A percentile compares a stretch with the other conserved stretches of the same genome.
Evolutionary conservation across 169 alveolate genomes (phyloP).

Genomic region (Plasmodium adleri): DNA sequence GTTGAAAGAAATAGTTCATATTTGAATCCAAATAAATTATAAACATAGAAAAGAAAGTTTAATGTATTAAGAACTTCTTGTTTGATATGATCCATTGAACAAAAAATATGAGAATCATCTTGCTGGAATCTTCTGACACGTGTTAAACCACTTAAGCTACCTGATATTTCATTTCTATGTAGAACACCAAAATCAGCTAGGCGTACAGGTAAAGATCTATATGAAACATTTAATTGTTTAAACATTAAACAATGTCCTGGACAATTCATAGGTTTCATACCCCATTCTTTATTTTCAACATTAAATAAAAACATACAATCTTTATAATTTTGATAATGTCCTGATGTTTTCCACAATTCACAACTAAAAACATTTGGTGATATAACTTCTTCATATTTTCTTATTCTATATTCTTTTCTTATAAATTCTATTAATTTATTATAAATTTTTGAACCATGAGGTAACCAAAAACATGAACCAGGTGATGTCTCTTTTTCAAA

Average conservation of each 20-base stretch:
- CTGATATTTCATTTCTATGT: constrained; percentile 98
- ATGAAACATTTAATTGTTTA: constrained; percentile 93
- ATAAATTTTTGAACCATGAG: constrained; percentile 97
- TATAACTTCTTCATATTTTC: constrained; percentile 93
- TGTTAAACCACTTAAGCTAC: constrained; percentile 98
- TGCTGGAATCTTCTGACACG: constrained; percentile 98
- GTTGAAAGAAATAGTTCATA: constrained; percentile 96
- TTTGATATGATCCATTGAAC: constrained; percentile 95
- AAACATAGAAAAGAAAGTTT: constrained; percentile 94
- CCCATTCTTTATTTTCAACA: constrained; percentile 97
- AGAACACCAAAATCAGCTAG: constrained; percentile 99
- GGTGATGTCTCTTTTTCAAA: constrained; percentile 93
- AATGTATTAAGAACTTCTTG: constrained; percentile 93
- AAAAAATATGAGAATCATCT: constrained; percentile 99
- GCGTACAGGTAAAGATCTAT: constrained; percentile 98
- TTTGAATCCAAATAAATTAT: constrained; percentile 94
- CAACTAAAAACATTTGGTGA: constrained; percentile 97
- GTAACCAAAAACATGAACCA: constrained; percentile 96
- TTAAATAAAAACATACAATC: constrained; percentile 93
- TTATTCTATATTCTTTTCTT: constrained; percentile 87
- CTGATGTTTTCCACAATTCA: constrained; percentile 98
- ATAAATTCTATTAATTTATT: constrained; percentile 96
- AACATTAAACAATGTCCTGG: constrained; percentile 99
- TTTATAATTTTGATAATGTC: constrained; percentile 98
- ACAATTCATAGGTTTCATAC: constrained; percentile 99